phyloP scores from a whole-genome alignment of 164 flowering plant genomes.

The Magnolia officinalis region DNA sequence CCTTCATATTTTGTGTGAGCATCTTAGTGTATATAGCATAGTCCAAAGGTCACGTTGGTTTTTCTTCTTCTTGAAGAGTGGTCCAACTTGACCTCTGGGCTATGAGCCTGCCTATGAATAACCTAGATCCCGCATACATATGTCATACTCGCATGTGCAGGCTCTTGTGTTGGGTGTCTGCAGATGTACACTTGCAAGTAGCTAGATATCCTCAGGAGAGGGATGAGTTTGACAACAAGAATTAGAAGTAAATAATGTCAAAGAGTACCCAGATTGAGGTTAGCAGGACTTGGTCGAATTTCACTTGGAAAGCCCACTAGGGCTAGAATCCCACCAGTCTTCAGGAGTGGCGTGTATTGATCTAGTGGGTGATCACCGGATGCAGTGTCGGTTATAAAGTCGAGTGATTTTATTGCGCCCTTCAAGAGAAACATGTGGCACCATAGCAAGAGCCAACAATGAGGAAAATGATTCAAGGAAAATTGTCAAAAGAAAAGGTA shows the following conservation, averaged over 20 bases:
- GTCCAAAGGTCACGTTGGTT: no score
- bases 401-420: constrained; percentile 48
- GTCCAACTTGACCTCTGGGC: background rate
- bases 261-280: constrained; percentile 49
- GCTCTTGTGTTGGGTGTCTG: background rate
- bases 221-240: background rate
- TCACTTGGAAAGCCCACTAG: constrained; percentile 78
- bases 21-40: no score
- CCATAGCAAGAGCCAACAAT: background rate
- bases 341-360: constrained; percentile 65
- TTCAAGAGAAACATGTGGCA: constrained; percentile 20
- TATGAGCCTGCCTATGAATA: background rate
- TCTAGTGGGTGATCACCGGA: constrained; percentile 87
- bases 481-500: no score
- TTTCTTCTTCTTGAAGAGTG: background rate
- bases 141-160: background rate
- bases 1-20: no score
- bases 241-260: background rate
- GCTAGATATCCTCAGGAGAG: background rate
- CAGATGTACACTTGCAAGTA: background rate
- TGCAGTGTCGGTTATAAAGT: constrained; percentile 73
- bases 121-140: background rate
- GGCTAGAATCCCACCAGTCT: constrained; percentile 53
- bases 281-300: constrained; percentile 65
- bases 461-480: no score